Evolutionary conservation across 169 alveolate genomes (phyloP).

Genomic region (Eimeria sp.): DNA sequence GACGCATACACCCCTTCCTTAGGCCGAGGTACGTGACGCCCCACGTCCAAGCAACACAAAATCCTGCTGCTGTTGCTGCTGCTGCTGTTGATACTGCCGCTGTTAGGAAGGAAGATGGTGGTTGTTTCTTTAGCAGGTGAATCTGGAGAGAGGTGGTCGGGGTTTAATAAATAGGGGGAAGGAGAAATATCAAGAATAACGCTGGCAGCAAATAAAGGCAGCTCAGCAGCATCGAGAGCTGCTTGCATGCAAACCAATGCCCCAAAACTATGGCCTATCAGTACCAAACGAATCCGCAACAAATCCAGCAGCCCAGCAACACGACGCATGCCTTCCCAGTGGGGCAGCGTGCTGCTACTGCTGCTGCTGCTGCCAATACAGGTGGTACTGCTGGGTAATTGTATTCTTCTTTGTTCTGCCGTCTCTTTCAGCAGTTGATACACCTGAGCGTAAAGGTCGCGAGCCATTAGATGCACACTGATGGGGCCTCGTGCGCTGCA

Average conservation of each 20-base stretch:
- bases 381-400: no score
- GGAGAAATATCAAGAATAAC: slow-evolving; percentile 23
- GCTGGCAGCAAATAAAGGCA: neutral
- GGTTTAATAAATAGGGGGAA: neutral
- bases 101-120: neutral
- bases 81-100: neutral
- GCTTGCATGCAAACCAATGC: slow-evolving; percentile 42
- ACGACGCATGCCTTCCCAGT: neutral
- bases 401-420: neutral
- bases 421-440: neutral
- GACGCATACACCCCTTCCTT: slow-evolving; percentile 7
- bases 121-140: neutral
- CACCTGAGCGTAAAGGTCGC: slow-evolving; percentile 11
- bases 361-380: neutral
- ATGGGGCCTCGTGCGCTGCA: slow-evolving; percentile 29
- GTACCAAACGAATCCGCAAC: neutral
- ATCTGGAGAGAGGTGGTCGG: neutral
- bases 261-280: slow-evolving; percentile 50
- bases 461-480: slow-evolving; percentile 12
- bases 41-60: slow-evolving; percentile 24
- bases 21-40: slow-evolving; percentile 6
- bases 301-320: no score
- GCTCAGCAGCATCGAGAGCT: neutral
- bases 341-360: slow-evolving; percentile 18
- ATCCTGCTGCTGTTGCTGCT: slow-evolving; percentile 18